Evolutionary conservation across 257 asterid genomes (phyloP), one percentile per base, ranked within the genome.

Genomic region (Salvia hispanica): DNA sequence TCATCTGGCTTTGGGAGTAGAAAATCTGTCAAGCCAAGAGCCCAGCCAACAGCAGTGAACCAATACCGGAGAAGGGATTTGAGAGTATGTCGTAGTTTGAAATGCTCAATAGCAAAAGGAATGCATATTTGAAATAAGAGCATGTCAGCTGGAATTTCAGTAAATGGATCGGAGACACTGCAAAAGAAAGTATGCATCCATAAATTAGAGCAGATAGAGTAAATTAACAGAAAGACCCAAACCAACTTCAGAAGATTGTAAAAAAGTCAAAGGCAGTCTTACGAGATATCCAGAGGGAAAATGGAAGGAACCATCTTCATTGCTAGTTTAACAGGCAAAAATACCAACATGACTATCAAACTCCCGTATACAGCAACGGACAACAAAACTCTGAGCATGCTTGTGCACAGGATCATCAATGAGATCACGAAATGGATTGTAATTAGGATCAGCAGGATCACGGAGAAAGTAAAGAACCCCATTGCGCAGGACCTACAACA

Each of bases 371-470:
- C 99, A 63, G 91, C 91, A 50, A 93, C 96, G 47, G 99, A 93
- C 70, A 93, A 70, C 82, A 93, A 69, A 79, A 93, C 97, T 72
- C 99, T 88, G 97, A 69, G 99, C 97, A 81, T 93, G 99, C 83
- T 93, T 93, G 85, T 93, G 99, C 60, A 93, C 96, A 75, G 99
- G 99, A 80, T 93, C 99, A 77, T 93, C 97, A 67, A 93, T 93
- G 76, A 93, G 81, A 78, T 93, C 99, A 70, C 99, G 96, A 79
- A 93, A 93, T 12, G 99, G 99, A 74, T 93, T 93, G 83, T 93
- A 93, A 78, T 93, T 93, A 39, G 99, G 99, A 82, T 93, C 99
- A 9, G 97, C 99, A 42, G 99, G 99, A 79, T 93, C 99, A 45
- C 99, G 91, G 58, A 93, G 99, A 46, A 93, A 93, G 83, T 90